Conservation (phyloP, 192 early-diverging fungal genomes). For the Allomyces macrogynus region DNA sequence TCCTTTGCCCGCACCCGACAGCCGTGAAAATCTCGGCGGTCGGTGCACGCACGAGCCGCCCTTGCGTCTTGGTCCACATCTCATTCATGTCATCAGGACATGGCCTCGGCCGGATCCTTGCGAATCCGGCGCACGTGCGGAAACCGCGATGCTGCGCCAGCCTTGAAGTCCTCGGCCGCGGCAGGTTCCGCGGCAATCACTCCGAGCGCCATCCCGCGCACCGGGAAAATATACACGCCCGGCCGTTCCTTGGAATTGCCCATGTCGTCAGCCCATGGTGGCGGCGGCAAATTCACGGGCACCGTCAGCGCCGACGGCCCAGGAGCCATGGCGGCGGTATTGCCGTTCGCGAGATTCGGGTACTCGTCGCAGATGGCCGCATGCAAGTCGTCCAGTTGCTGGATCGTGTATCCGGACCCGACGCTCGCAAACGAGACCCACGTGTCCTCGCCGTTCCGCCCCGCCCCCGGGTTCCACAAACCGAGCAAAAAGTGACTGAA, state of each 20-base stretch:
- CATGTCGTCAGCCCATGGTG: background rate
- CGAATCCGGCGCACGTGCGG: background rate
- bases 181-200: background rate
- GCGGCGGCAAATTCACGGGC: background rate
- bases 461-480: background rate
- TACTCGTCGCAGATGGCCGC: background rate
- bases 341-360: too few species aligned
- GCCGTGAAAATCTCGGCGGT: background rate
- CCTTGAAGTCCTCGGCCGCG: background rate
- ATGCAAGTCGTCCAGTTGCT: background rate
- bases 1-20: background rate
- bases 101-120: background rate
- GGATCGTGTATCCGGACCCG: background rate
- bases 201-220: background rate
- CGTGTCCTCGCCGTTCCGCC: background rate
- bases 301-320: background rate
- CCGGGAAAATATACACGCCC: background rate
- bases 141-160: background rate
- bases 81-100: background rate
- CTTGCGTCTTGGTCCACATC: background rate
- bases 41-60: background rate
- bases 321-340: too few species aligned
- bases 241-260: background rate
- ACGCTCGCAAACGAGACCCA: background rate
- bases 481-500: background rate